Conservation (phyloP, 2,329 filamentous ascomycete genomes). For the Paraphaeosphaeria minitans region DNA sequence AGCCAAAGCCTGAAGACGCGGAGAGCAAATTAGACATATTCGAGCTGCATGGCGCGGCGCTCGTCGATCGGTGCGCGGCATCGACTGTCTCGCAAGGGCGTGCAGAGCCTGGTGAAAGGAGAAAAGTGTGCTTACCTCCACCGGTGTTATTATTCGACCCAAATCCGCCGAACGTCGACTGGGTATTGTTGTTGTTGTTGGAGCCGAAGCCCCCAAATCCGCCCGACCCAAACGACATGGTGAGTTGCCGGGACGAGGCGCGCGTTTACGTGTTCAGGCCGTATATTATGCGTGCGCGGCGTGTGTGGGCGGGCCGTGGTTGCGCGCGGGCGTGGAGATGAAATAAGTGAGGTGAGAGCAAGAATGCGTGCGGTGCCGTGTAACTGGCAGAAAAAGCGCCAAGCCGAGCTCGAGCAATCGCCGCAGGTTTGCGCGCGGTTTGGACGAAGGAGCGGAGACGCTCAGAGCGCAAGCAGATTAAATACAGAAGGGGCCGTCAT, state of each 20-base stretch:
- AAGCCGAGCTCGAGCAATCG: constrained; percentile 31
- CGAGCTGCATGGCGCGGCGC: constrained; percentile 32
- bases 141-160: constrained; percentile 39
- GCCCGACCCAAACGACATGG: constrained; percentile 60
- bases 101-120: constrained; percentile 19
- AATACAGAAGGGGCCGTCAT: constrained; percentile 39
- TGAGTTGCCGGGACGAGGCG: constrained; percentile 31
- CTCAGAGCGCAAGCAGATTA: constrained; percentile 37
- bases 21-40: constrained; percentile 47
- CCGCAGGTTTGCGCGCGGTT: constrained; percentile 20
- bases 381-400: constrained; percentile 40
- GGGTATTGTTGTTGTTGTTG: constrained; percentile 44
- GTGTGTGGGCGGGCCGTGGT: constrained; percentile 20
- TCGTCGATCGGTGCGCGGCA: constrained; percentile 36
- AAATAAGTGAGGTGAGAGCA: constrained; percentile 23
- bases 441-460: constrained; percentile 28
- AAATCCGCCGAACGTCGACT: too few relatives aligned
- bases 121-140: constrained; percentile 57
- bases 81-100: constrained; percentile 31
- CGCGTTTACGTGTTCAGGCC: constrained; percentile 22
- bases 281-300: constrained; percentile 26
- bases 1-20: constrained; percentile 49
- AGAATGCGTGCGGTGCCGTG: constrained; percentile 16
- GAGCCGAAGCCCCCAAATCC: constrained; percentile 50
- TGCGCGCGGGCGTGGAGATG: constrained; percentile 16